Conservation (phyloP, 2,329 filamentous ascomycete genomes). For the Leptographium galeiforme region DNA sequence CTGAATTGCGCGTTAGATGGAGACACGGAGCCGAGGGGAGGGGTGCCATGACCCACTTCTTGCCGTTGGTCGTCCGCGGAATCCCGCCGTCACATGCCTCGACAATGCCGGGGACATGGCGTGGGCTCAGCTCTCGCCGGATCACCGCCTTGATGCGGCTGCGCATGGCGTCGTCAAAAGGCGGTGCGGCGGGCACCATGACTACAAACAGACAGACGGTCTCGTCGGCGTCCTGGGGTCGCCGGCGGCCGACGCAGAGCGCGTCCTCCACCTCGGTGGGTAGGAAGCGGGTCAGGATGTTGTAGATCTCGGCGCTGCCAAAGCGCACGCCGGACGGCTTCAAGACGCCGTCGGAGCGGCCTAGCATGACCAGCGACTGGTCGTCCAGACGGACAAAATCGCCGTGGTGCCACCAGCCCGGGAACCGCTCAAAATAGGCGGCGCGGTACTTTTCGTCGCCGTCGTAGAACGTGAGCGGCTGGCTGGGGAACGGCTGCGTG, state of each 20-base stretch:
- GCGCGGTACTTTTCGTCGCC: constrained; percentile 66
- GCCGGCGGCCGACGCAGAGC: constrained; percentile 70
- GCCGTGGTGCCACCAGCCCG: constrained; percentile 77
- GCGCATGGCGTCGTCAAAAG: constrained; percentile 47
- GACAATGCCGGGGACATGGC: constrained; percentile 77
- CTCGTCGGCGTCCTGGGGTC: constrained; percentile 62
- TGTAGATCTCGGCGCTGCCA: constrained; percentile 91
- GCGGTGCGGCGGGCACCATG: constrained; percentile 41
- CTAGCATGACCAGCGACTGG: constrained; percentile 78
- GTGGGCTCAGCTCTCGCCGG: constrained; percentile 65
- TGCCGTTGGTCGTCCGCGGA: constrained; percentile 84
- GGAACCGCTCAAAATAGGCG: constrained; percentile 81
- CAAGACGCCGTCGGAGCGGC: constrained; percentile 80
- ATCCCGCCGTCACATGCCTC: constrained; percentile 71
- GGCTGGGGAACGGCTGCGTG: constrained; percentile 72
- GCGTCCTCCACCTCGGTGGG: constrained; percentile 67
- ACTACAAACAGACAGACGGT: constrained; percentile 82
- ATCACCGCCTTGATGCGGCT: constrained; percentile 53
- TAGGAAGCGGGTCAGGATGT: constrained; percentile 78
- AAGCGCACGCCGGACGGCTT: constrained; percentile 89
- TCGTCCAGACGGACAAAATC: constrained; percentile 67
- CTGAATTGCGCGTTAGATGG: constrained; percentile 25
- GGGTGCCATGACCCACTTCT: constrained; percentile 54
- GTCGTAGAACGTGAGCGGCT: constrained; percentile 78
- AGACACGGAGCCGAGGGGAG: too few species aligned